phyloP scores from a whole-genome alignment of 352 stramenopile species.

The Phytophthora kernoviae region DNA sequence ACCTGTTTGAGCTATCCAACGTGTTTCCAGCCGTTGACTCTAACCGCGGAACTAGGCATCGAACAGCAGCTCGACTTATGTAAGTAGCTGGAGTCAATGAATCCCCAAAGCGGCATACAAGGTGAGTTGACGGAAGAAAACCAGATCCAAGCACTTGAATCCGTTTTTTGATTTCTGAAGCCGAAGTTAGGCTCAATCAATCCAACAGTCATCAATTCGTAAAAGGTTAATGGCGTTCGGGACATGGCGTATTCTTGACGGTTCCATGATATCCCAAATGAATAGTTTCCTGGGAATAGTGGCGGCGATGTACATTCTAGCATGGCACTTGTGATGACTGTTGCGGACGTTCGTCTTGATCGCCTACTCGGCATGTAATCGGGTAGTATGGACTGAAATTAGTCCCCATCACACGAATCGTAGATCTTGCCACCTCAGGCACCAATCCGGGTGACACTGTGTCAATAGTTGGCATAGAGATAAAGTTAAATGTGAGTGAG shows the following conservation, averaged over 20 bases:
- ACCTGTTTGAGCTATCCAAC: not conserved
- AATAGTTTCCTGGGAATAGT: slow-evolving; percentile 32
- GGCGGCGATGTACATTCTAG: slow-evolving; percentile 35
- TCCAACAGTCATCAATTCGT: slow-evolving; percentile 24
- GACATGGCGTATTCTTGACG: slow-evolving; percentile 28
- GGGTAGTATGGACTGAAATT: slow-evolving; percentile 12
- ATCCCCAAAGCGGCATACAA: slow-evolving; percentile 41
- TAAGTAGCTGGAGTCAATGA: slow-evolving; percentile 14
- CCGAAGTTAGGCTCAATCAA: slow-evolving; percentile 28
- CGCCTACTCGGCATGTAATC: slow-evolving; percentile 31
- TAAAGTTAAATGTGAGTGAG: slow-evolving; percentile 25
- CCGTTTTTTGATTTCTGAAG: slow-evolving; percentile 8
- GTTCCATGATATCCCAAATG: slow-evolving; percentile 47
- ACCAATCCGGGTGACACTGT: slow-evolving; percentile 22
- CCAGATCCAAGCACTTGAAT: slow-evolving; percentile 32
- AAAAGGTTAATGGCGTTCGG: slow-evolving; percentile 9
- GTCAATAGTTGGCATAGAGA: slow-evolving; percentile 17
- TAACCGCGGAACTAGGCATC: slow-evolving; percentile 19
- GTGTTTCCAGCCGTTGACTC: slow-evolving; percentile 2
- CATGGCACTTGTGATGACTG: slow-evolving; percentile 22
- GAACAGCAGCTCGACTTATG: slow-evolving; percentile 31
- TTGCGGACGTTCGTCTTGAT: slow-evolving; percentile 4
- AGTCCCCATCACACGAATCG: slow-evolving; percentile 28
- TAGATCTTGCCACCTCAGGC: slow-evolving; percentile 13
- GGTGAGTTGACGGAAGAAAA: slow-evolving; percentile 16